Evolutionary conservation across 345 rosid species (phyloP).

Genomic region (Ceriops decandra): DNA sequence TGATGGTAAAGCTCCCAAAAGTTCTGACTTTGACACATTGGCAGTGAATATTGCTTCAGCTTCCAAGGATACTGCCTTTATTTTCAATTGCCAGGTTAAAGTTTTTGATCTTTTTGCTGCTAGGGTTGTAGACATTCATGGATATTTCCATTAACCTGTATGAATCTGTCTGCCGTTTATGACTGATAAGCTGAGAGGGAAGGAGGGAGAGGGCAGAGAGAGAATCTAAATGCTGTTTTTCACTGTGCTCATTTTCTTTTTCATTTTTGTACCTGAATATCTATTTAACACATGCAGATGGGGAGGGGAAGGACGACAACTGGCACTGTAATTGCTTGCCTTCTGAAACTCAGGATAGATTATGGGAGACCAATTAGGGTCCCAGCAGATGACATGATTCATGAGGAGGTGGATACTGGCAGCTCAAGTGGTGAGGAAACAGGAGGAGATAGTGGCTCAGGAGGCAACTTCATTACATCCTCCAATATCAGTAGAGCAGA

Average conservation of each 20-base stretch:
- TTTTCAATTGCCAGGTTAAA: constrained; percentile 95
- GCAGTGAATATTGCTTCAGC: constrained; percentile 80
- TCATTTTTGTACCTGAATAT: constrained; percentile 2
- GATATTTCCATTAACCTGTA: constrained; percentile 9
- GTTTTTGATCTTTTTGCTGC: constrained; percentile 11
- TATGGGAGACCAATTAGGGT: constrained; percentile 81
- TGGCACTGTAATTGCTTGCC: constrained; percentile 98
- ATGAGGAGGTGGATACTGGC: constrained; percentile 66
- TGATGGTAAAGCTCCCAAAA: constrained; percentile 97
- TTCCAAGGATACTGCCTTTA: constrained; percentile 81
- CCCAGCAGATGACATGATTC: constrained; percentile 46
- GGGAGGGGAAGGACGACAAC: constrained; percentile 99
- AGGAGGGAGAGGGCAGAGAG: neutral
- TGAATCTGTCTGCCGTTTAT: neutral
- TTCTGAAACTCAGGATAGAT: constrained; percentile 80
- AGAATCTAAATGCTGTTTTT: neutral
- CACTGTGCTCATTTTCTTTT: neutral
- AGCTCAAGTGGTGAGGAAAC: constrained; percentile 90
- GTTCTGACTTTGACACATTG: constrained; percentile 85
- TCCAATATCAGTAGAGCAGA: constrained; percentile 28
- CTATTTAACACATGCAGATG: constrained; percentile 53
- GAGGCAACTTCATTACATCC: constrained; percentile 38
- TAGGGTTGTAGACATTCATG: constrained; percentile 1
- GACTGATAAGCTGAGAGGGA: neutral
- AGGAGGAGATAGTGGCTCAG: constrained; percentile 58